Percentiles rank a stretch among this genome's conserved stretches.
These are phyloP conservation scores for Colletotrichum sp. DNA, from an alignment of 2,329 filamentous ascomycete genomes.

Conservation along the genomic window DNA sequence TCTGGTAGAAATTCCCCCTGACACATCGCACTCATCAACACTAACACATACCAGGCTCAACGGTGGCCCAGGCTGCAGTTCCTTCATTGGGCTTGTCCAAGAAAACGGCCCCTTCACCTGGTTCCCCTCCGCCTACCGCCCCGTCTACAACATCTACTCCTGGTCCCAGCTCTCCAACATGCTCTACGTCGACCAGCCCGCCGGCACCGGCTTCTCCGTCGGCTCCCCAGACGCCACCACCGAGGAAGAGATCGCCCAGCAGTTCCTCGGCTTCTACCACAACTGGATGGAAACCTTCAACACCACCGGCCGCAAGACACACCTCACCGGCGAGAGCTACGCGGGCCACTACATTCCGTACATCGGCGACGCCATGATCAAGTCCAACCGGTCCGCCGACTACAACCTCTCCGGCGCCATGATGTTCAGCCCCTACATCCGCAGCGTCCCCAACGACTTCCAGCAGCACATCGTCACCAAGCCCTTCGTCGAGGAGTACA, in stretches of 20 bases:
- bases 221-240: slow-evolving; percentile 68
- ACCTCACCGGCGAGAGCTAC: slow-evolving; percentile 76
- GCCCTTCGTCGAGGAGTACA: slow-evolving; percentile 65
- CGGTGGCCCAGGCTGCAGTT: slow-evolving; percentile 57
- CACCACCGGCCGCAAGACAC: slow-evolving; percentile 73
- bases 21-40: not conserved
- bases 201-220: slow-evolving; percentile 42
- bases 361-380: slow-evolving; percentile 75
- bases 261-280: slow-evolving; percentile 80
- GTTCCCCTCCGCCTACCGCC: slow-evolving; percentile 71
- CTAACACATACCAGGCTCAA: not conserved
- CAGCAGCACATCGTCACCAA: slow-evolving; percentile 54
- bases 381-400: slow-evolving; percentile 66
- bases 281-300: slow-evolving; percentile 76
- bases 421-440: slow-evolving; percentile 69
- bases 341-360: slow-evolving; percentile 74
- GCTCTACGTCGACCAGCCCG: slow-evolving; percentile 25
- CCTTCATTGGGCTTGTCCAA: slow-evolving; percentile 72
- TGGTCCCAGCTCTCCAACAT: slow-evolving; percentile 48
- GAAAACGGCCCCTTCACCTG: slow-evolving; percentile 79
- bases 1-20: slow-evolving; percentile 39
- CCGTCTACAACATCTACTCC: slow-evolving; percentile 48
- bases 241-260: slow-evolving; percentile 69
- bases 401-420: slow-evolving; percentile 72
- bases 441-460: slow-evolving; percentile 56